Conservation (phyloP, 2,329 filamentous ascomycete species). For the Colletotrichum sublineola region DNA sequence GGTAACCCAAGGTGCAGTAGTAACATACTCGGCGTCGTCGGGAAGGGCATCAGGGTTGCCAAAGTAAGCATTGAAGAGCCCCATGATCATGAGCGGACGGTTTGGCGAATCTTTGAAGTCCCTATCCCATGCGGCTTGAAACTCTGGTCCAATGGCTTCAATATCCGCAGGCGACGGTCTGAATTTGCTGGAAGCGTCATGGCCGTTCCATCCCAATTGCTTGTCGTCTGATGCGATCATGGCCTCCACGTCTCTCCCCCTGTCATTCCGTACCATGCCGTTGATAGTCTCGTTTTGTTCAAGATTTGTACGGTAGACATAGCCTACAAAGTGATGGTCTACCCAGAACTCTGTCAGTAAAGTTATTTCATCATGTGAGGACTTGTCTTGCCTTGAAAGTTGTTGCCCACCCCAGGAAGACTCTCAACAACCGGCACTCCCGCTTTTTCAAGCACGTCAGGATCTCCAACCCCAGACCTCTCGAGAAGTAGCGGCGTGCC, state of each 20-base stretch:
- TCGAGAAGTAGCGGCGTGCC: slow-evolving; percentile 26
- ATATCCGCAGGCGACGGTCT: slow-evolving; percentile 66
- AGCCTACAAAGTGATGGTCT: slow-evolving; percentile 57
- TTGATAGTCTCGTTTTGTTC: slow-evolving; percentile 62
- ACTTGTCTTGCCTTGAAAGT: slow-evolving; percentile 14
- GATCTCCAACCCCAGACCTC: slow-evolving; percentile 30
- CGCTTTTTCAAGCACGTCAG: slow-evolving; percentile 54
- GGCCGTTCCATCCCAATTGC: slow-evolving; percentile 67
- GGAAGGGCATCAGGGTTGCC: slow-evolving; percentile 54
- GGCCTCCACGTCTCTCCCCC: slow-evolving; percentile 43
- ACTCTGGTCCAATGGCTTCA: slow-evolving; percentile 61
- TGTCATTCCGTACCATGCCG: slow-evolving; percentile 61
- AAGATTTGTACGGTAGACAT: slow-evolving; percentile 60
- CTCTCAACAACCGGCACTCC: slow-evolving; percentile 64
- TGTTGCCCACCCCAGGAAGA: slow-evolving; percentile 47
- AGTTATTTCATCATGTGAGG: not conserved
- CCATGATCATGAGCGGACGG: slow-evolving; percentile 46
- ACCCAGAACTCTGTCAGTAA: not conserved
- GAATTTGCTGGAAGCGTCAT: slow-evolving; percentile 66
- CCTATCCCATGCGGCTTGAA: slow-evolving; percentile 63
- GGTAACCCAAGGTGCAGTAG: slow-evolving; percentile 63
- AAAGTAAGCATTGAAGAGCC: slow-evolving; percentile 44
- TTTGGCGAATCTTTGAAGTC: slow-evolving; percentile 57
- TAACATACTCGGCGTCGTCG: slow-evolving; percentile 60
- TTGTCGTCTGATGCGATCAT: slow-evolving; percentile 45